Evolutionary conservation across 208 protist genomes (phyloP), one percentile per base, ranked within the genome.

Genomic region (Crithidia acanthocephali): DNA sequence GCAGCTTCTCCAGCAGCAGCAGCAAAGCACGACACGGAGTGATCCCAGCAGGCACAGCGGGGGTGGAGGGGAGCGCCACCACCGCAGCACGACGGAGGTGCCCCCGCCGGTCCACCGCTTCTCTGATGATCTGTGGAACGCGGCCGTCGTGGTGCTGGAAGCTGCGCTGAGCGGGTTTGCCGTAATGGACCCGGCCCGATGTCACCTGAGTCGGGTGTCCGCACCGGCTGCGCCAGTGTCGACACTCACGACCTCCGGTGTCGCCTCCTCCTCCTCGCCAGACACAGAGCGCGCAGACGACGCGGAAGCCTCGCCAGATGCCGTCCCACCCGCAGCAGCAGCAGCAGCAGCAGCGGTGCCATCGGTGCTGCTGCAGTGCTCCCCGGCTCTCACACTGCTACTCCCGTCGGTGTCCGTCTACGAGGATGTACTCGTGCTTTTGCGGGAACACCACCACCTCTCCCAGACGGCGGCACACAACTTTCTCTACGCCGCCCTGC

Each of bases 101-200:
- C 66, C 27, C 23, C 23, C 27, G 20, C 78, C 27, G 22, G 74
- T 77, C 52, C 84, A 93, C 65, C 44, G 66, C 44, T 91, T 90
- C 63, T 87, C 86, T 0, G 88, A 94, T 51, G 91, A 96, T 68
- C 74, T 78, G 48, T 96, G 91, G 91, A 96, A 90, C 63, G 56
- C 81, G 15, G 85, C 86, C 2, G 87, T 96, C 13, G 37, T 96
- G 13, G 77, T 81, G 16, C 40, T 96, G 51, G 88, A 92, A 69
- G 80, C 81, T 25, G 76, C 81, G 66, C 65, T 96, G 42, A 59
- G 76, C 22, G 71, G 69, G 9, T 95, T 95, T 63, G 52, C 68
- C 28, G 64, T 72, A 16, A 22, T 8, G 13, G 60, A 74, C 30
- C 15, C 32, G 10, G 18, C 23, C 23, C n/a, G 50, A 25, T 84